Percentiles rank a stretch among this genome's conserved stretches.
phyloP scores from a whole-genome alignment of 305 asterid species.

The Coffea humblotiana region DNA sequence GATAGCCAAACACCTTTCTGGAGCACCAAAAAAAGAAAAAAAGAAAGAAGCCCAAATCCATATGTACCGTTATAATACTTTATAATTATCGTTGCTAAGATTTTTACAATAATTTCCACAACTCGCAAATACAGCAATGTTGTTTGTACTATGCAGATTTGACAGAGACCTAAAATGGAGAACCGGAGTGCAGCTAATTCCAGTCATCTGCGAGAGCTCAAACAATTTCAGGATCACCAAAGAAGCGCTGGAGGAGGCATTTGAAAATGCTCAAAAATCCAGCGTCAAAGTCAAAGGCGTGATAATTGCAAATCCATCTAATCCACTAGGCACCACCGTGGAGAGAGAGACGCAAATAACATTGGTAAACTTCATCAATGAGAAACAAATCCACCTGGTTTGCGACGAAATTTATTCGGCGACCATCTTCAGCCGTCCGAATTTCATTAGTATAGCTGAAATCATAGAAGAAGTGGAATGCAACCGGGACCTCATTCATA shows the following conservation, averaged over 20 bases:
- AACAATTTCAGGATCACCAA: conserved; percentile 56
- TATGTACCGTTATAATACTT: background rate
- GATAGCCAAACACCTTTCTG: too few relatives aligned
- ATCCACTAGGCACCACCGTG: conserved; percentile 67
- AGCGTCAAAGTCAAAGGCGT: conserved; percentile 64
- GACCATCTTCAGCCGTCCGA: conserved; percentile 39
- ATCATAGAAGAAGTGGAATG: conserved; percentile 42
- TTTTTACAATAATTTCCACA: background rate
- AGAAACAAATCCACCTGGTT: conserved; percentile 62
- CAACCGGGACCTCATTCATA: conserved; percentile 44
- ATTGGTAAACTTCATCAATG: conserved; percentile 44
- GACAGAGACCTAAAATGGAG: conserved; percentile 81
- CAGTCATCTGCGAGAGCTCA: conserved; percentile 48
- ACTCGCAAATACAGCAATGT: background rate
- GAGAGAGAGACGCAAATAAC: conserved; percentile 33
- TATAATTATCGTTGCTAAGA: background rate
- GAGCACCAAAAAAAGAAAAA: too few relatives aligned
- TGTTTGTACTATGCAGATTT: conserved; percentile 41
- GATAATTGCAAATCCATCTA: conserved; percentile 67
- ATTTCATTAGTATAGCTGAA: conserved; percentile 49
- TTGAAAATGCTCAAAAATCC: conserved; percentile 35
- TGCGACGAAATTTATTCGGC: conserved; percentile 75
- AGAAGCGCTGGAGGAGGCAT: conserved; percentile 52
- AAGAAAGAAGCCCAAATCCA: too few relatives aligned
- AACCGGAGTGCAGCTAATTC: conserved; percentile 54